Evolutionary conservation across 2,329 filamentous ascomycete species (phyloP).

Genomic region (Botryotinia narcissicola): DNA sequence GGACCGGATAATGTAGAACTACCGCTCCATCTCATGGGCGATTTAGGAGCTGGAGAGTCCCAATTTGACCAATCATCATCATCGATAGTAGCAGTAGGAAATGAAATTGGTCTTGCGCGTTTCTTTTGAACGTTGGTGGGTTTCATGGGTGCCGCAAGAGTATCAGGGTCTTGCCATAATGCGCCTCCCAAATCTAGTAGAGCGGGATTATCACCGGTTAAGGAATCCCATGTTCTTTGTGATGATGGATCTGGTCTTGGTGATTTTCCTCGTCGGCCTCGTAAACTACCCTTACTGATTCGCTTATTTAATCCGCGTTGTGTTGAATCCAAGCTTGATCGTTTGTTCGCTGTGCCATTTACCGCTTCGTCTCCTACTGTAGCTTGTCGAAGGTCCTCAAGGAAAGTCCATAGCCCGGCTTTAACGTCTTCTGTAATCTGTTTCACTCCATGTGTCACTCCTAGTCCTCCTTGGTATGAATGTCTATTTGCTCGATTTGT

Average conservation of each 20-base stretch:
- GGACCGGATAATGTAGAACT: conserved; percentile 38
- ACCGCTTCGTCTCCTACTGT: conserved; percentile 92
- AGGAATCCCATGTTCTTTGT: conserved; percentile 35
- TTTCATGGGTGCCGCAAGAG: conserved; percentile 23
- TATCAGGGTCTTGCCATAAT: conserved; percentile 23
- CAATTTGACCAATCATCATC: conserved; percentile 64
- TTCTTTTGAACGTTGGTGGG: conserved; percentile 28
- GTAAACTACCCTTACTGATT: conserved; percentile 40
- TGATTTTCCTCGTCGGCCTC: conserved; percentile 26
- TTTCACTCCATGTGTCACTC: conserved; percentile 37
- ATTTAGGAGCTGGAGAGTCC: conserved; percentile 56
- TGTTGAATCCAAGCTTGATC: conserved; percentile 39
- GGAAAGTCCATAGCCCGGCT: conserved; percentile 87
- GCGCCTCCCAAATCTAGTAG: conserved; percentile 29
- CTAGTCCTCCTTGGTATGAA: conserved; percentile 36
- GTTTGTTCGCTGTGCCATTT: conserved; percentile 45
- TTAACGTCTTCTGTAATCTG: conserved; percentile 68
- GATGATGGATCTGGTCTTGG: conserved; percentile 24
- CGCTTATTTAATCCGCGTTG: conserved; percentile 35
- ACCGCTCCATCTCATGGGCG: conserved; percentile 59
- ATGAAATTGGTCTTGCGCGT: conserved; percentile 28
- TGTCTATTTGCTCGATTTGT: conserved; percentile 33
- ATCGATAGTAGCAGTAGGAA: conserved; percentile 42
- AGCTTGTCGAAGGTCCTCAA: conserved; percentile 91
- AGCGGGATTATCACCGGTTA: conserved; percentile 31